Evolutionary conservation across 805 yeast species (phyloP).

Genomic region (Lipomyces spencermartinsiae): DNA sequence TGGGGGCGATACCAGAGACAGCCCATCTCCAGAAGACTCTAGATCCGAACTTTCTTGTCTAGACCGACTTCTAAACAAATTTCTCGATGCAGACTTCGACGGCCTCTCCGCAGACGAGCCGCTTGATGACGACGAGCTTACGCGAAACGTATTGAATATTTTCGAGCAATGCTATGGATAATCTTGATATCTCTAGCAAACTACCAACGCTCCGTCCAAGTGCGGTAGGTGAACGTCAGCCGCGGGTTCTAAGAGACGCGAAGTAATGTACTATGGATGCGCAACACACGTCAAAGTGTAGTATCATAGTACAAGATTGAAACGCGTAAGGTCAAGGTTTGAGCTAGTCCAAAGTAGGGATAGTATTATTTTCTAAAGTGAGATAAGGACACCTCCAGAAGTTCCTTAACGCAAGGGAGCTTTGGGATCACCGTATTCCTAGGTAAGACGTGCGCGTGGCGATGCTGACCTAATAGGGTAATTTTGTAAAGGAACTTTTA

Average conservation of each 20-base stretch:
- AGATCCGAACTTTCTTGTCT: background rate
- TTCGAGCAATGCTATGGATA: slow-evolving; percentile 47
- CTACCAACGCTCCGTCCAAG: background rate
- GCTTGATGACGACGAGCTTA: background rate
- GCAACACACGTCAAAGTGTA: too few species aligned
- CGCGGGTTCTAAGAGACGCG: background rate
- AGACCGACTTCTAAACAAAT: background rate
- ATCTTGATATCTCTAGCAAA: background rate
- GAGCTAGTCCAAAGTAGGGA: background rate
- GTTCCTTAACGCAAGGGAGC: too few species aligned
- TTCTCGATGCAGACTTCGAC: background rate
- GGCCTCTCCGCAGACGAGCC: slow-evolving; percentile 1
- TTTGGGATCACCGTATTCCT: too few species aligned
- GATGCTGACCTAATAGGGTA: too few species aligned
- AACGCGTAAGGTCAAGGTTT: slow-evolving; percentile 2
- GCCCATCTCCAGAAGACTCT: background rate
- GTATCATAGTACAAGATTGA: background rate
- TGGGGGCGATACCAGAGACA: background rate
- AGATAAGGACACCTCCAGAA: slow-evolving; percentile 68
- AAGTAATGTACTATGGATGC: too few species aligned
- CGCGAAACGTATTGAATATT: slow-evolving; percentile 7
- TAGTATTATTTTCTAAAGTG: slow-evolving; percentile 47
- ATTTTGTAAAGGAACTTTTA: too few species aligned
- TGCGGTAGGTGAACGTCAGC: background rate
- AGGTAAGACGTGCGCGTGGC: too few species aligned